Base-by-base conservation (phyloP, 2,329 filamentous ascomycete genomes). In the Penicillium polonicum region DNA sequence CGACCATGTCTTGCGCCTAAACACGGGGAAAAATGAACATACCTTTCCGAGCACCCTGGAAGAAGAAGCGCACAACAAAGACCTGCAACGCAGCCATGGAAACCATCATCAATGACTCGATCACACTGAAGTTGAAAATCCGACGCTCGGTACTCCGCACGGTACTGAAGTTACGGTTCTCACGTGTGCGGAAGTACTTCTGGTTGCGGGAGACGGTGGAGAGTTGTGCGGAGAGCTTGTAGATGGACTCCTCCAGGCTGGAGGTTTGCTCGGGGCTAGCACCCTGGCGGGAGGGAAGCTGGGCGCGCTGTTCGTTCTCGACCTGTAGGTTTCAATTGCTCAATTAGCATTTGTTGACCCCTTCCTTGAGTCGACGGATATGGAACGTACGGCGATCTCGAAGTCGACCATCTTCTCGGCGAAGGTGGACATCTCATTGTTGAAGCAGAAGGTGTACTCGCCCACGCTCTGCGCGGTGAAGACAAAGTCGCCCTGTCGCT, bases 141-240 rank as follows among this genome's bases (percentile, higher is more conserved):
- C 94, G 85, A 74, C 86, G 86, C 82, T 99, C 94, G 41, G 94
- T 99, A 79, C 92, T 97, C 75, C 91, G 85, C 69, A 99, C 94
- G 10, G 94, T 99, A 80, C 91, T 95, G 79, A 99, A 97, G 80
- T 99, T 99, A 61, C 94, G 86, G 83, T 99, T 99, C 83, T 99
- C 94, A 65, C 94, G 88, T 3, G 94, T 99, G 62, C 95, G 90
- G 87, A 99, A 99, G 82, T 99, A 99, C 76, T 99, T 99, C 73
- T 99, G 94, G 81, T 96, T 97, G 71, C 94, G 86, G 42, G 90
- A 92, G 72, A 99, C 94, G 61, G 92, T 97, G 15, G 92, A 96
- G 50, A 99, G 81, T 73, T 96, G 91, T 63, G 91, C 88, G 13
- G 92, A 96, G 60, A 99, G 84, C 81, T 96, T 97, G 82, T 94